These are phyloP conservation scores for Umbelopsis sp. DNA, from an alignment of 192 early-diverging fungal genomes.

Conservation along the genomic window DNA sequence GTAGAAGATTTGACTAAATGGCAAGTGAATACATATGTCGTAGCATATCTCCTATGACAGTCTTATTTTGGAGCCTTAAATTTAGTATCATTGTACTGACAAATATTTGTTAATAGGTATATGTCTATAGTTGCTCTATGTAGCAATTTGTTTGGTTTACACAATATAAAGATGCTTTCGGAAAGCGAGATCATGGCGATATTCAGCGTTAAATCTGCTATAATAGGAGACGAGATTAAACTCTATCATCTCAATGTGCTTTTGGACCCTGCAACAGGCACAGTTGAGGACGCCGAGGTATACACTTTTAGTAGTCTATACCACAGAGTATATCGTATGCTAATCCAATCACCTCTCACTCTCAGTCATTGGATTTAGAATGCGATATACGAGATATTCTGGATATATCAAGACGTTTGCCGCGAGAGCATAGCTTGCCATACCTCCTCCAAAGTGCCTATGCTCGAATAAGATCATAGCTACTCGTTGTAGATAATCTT, in stretches of 20 bases:
- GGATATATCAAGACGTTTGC: too few species aligned
- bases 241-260: constrained; percentile 3
- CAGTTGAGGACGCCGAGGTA: constrained; percentile 11
- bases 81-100: background rate
- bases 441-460: too few species aligned
- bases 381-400: too few species aligned
- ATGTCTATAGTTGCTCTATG: constrained; percentile 1
- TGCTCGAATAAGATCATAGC: too few species aligned
- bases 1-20: constrained; percentile 16
- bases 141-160: background rate
- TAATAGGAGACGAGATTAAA: background rate
- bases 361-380: too few species aligned
- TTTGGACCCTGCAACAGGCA: background rate
- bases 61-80: background rate
- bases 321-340: too few species aligned
- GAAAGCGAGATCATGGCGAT: background rate
- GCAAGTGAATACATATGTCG: background rate
- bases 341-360: too few species aligned
- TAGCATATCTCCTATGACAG: too few species aligned
- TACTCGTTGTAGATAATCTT: too few species aligned
- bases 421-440: too few species aligned
- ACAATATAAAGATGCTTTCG: background rate
- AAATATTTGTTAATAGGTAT: background rate
- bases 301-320: background rate
- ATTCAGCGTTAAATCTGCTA: background rate